phyloP scores from a whole-genome alignment of 1,284 basidiomycete genomes.

The Austroboletus niveus region DNA sequence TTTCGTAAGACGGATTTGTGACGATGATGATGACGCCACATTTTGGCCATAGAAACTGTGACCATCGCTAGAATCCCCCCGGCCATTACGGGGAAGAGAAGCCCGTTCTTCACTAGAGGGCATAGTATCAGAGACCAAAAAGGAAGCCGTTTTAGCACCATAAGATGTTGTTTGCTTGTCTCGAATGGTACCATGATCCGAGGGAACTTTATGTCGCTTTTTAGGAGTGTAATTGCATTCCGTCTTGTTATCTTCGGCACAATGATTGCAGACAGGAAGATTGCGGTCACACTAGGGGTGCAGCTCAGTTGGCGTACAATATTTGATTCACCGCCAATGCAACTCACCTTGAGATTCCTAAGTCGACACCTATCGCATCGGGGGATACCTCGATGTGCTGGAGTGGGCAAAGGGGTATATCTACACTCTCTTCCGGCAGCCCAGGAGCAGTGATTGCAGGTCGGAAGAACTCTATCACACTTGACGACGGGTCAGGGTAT shows the following conservation, averaged over 20 bases:
- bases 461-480: conserved; percentile 69
- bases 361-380: conserved; percentile 66
- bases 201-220: conserved; percentile 55
- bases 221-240: conserved; percentile 70
- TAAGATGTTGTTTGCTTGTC: conserved; percentile 42
- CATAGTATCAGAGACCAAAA: conserved; percentile 44
- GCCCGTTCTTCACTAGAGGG: conserved; percentile 29
- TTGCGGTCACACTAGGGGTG: conserved; percentile 59
- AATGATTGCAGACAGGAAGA: conserved; percentile 68
- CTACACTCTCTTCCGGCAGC: conserved; percentile 58
- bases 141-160: conserved; percentile 49
- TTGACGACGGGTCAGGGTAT: conserved; percentile 28
- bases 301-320: conserved; percentile 4
- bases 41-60: conserved; percentile 40
- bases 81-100: conserved; percentile 17
- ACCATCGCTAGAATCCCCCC: conserved; percentile 28
- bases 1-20: conserved; percentile 19
- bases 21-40: conserved; percentile 30
- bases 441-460: conserved; percentile 73
- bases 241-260: conserved; percentile 46
- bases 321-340: not conserved
- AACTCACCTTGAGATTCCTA: conserved; percentile 61
- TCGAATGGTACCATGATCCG: conserved; percentile 41
- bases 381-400: conserved; percentile 71
- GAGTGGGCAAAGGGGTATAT: conserved; percentile 70